Base-by-base conservation (phyloP, 1,284 basidiomycete species). In the Abortiporus biennis region DNA sequence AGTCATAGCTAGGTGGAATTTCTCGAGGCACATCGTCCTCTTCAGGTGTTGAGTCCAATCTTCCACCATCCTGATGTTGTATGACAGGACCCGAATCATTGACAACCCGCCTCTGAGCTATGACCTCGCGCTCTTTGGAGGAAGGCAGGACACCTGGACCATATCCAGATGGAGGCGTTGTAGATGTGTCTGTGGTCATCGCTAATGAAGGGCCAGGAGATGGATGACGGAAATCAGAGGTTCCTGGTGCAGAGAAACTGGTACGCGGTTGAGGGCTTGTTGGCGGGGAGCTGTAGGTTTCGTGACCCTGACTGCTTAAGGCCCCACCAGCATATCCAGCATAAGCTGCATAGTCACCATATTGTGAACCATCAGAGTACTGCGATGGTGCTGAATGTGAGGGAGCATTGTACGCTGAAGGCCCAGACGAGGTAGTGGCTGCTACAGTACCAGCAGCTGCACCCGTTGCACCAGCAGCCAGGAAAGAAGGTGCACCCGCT, bases 1-100 rank as follows among this genome's bases (percentile, higher is more conserved):
- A 58, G 40, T 65, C 61, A 39, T 63, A 65, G 35, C 58, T 53
- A 29, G 63, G 63, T 29, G 63, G 63, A 27, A 65, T 51, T 54
- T 65, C 63, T 6, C 42, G 43, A 43, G 52, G 55, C 3, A 16
- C 37, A 40, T 36, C 48, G 43, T 50, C 50, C 35, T 50, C 53
- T 40, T 50, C 51, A 1, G 52, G 50, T n/a, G n/a, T n/a, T 31
- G 43, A 46, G 40, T 48, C 54, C 20, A 59, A 35, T 39, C 60
- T 46, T 1, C 60, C 60, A 1, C 45, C 60, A 37, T 62, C 60
- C 49, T 46, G 38, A 39, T 62, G 60, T 50, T 59, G 57, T 37
- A 62, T 19, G 16, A 60, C 54, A n/a, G 27, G 27, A n/a, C 27
- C n/a, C 29, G 41, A 25, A 31, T 61, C 59, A 27, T 53, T 45